A percentile compares a stretch with the other conserved stretches of the same genome.
phyloP scores from a whole-genome alignment of 2,329 filamentous ascomycete species.

The Pseudogymnoascus sp. region DNA sequence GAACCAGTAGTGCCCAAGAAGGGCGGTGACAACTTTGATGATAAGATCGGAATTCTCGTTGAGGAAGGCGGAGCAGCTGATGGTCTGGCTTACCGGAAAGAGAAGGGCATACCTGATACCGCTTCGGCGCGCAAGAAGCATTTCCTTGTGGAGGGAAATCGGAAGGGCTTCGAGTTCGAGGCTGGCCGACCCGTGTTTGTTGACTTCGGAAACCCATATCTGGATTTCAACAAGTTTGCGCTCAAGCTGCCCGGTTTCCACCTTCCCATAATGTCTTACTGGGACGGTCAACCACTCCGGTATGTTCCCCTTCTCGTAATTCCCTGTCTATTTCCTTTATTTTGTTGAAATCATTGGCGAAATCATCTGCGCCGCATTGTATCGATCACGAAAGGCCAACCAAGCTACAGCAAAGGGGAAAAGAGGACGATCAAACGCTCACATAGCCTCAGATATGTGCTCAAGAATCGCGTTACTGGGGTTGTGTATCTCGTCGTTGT shows the following conservation, averaged over 20 bases:
- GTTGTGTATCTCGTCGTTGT: constrained; percentile 73
- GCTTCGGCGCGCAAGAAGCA: constrained; percentile 50
- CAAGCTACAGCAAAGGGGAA: constrained; percentile 20
- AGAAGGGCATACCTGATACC: constrained; percentile 43
- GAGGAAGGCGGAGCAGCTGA: constrained; percentile 58
- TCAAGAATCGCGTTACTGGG: constrained; percentile 69
- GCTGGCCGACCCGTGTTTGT: constrained; percentile 44
- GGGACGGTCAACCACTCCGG: constrained; percentile 71
- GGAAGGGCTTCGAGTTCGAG: constrained; percentile 47
- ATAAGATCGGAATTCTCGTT: constrained; percentile 46
- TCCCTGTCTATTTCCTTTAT: not conserved
- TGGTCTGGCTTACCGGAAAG: constrained; percentile 38
- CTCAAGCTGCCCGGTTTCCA: constrained; percentile 65
- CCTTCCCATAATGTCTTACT: constrained; percentile 66
- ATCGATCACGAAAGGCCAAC: constrained; percentile 7
- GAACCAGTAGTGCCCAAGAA: constrained; percentile 22
- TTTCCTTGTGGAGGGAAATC: constrained; percentile 42
- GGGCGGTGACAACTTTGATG: constrained; percentile 31
- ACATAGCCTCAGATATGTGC: constrained; percentile 82
- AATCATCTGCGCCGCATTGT: not conserved
- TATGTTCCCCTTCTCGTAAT: constrained; percentile 35
- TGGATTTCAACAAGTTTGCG: constrained; percentile 77
- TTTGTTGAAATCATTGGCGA: not conserved
- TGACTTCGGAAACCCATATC: constrained; percentile 83
- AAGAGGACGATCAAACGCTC: constrained; percentile 47